Percentiles rank a stretch among this genome's conserved stretches.
Evolutionary conservation across 768 basidiomycete genomes (phyloP).

Genomic region (Suillus discolor): DNA sequence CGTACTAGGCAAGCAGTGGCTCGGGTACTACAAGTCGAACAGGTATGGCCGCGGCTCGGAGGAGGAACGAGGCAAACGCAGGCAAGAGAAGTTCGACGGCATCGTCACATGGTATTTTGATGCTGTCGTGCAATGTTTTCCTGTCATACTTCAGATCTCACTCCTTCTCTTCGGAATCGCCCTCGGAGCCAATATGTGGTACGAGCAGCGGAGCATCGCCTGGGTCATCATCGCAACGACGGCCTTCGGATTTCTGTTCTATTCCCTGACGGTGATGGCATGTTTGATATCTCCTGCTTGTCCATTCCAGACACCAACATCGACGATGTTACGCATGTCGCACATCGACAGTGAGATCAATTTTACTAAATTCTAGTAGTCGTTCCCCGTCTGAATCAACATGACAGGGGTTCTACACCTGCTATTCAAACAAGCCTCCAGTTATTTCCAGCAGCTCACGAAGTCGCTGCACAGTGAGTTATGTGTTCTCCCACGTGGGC

Average conservation of each 20-base stretch:
- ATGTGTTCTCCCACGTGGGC: not conserved
- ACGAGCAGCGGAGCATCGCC: not conserved
- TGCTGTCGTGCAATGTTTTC: slow-evolving; percentile 11
- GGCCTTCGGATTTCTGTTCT: not conserved
- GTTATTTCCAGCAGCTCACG: not conserved
- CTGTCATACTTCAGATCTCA: slow-evolving; percentile 14
- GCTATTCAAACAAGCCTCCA: not conserved
- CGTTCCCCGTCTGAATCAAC: not conserved
- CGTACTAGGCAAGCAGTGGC: slow-evolving; percentile 20
- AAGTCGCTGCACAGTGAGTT: not conserved
- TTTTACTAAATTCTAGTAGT: not conserved
- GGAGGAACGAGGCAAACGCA: slow-evolving; percentile 10
- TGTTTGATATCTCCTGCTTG: not conserved
- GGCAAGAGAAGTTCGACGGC: slow-evolving; percentile 15
- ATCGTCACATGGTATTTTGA: slow-evolving; percentile 16
- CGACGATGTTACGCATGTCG: not conserved
- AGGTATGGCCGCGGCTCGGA: slow-evolving; percentile 9
- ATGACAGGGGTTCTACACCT: not conserved
- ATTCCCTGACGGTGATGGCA: slow-evolving; percentile 4
- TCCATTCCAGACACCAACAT: slow-evolving; percentile 11
- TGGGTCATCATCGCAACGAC: slow-evolving; percentile 3
- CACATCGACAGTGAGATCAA: not conserved
- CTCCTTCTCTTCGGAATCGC: slow-evolving; percentile 16
- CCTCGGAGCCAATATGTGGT: slow-evolving; percentile 9
- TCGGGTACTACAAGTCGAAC: slow-evolving; percentile 5